phyloP scores from a whole-genome alignment of 1,284 basidiomycete species.

The Moesziomyces antarcticus region DNA sequence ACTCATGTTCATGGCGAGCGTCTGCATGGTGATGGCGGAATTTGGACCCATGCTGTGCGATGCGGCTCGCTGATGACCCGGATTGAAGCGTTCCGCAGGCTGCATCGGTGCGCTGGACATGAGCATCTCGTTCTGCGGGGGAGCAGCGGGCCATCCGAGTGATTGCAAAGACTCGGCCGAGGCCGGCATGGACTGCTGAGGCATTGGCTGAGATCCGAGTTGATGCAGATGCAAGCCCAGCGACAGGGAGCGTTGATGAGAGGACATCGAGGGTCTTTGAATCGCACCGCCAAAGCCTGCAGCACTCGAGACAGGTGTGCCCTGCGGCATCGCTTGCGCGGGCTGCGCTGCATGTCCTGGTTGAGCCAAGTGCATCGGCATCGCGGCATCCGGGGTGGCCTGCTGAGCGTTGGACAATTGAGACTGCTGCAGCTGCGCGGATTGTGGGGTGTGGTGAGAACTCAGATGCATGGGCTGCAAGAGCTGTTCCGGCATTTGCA shows the following conservation, averaged over 20 bases:
- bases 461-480: slow-evolving; percentile 28
- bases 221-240: slow-evolving; percentile 43
- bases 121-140: slow-evolving; percentile 29
- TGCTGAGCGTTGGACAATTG: background rate
- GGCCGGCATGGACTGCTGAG: slow-evolving; percentile 30
- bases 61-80: slow-evolving; percentile 29
- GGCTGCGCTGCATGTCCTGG: slow-evolving; percentile 8
- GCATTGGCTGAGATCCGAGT: slow-evolving; percentile 27
- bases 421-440: slow-evolving; percentile 3
- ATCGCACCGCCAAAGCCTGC: slow-evolving; percentile 8
- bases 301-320: background rate
- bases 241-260: slow-evolving; percentile 48
- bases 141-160: slow-evolving; percentile 38
- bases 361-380: slow-evolving; percentile 36
- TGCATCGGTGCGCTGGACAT: slow-evolving; percentile 36
- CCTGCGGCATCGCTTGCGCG: slow-evolving; percentile 21
- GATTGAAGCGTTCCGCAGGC: slow-evolving; percentile 10
- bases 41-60: slow-evolving; percentile 37
- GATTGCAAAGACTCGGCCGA: slow-evolving; percentile 32
- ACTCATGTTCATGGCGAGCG: slow-evolving; percentile 29
- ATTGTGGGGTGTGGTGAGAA: slow-evolving; percentile 13
- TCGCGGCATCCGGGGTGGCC: slow-evolving; percentile 6
- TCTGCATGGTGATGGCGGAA: slow-evolving; percentile 15
- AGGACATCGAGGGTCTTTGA: slow-evolving; percentile 22
- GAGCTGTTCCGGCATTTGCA: slow-evolving; percentile 16